Evolutionary conservation across 169 alveolate genomes (phyloP), one percentile per base, ranked within the genome.

Genomic region (Eimeria mitis): DNA sequence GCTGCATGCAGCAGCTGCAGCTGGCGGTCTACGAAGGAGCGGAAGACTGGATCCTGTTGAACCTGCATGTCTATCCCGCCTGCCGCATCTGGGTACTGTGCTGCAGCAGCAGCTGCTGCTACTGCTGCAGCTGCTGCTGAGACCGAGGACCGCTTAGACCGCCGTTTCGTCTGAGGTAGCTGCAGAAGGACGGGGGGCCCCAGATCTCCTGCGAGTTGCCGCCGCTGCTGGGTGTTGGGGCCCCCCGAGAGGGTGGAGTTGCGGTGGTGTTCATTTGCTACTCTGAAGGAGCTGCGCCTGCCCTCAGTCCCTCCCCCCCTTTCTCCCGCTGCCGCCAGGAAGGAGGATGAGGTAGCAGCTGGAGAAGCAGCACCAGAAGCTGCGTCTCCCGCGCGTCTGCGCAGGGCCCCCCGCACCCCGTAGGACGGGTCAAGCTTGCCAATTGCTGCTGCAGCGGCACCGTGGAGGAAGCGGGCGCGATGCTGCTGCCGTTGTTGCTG

Each of bases 21-120:
- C 87, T 91, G 96, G 75, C 96, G 84, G 78, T 79, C 54, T 19
- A 91, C 84, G 34, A 91, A 91, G 61, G 85, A 70, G 73, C 71
- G 87, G 34, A 61, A 91, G 75, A 91, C 96, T n/a, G 92, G 91
- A 25, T 78, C 96, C 54, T 61, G 61, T 25, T 40, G 61, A 1
- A n/a, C 61, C 76, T 84, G 79, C 56, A 47, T 0, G 56, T 59
- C 78, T 34, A 8, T 25, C 89, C 61, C 89, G 13, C 42, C 49
- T 34, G 89, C 89, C 23, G 63, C 42, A 23, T 40, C 63, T 23
- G n/a, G 59, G 16, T 75, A 34, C 34, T 76, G 59, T 11, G 65
- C 61, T 6, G 42, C 89, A 13, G 34, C 71, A 1, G 13, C 56
- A 5, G 75, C 75, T 37, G 90, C 52, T 37, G 75, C 34, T 44